Evolutionary conservation across 257 asterid species (phyloP).

Genomic region (Fraxinus quadrangulata): DNA sequence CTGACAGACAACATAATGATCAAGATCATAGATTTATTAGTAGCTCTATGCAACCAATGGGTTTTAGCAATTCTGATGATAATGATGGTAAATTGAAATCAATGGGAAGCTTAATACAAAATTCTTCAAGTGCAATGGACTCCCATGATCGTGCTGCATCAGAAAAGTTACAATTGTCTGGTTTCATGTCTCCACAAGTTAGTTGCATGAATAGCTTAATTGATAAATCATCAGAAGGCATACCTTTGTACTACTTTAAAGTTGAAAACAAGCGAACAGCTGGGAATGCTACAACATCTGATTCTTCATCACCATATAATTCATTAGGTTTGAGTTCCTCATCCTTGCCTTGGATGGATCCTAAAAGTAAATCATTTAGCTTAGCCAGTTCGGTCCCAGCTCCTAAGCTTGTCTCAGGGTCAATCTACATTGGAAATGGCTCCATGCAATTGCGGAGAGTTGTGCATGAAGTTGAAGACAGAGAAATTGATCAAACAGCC

Average conservation of each 20-base stretch:
- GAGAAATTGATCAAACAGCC: constrained; percentile 73
- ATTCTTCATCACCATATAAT: constrained; percentile 59
- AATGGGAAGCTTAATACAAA: constrained; percentile 52
- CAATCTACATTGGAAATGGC: constrained; percentile 74
- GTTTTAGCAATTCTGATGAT: constrained; percentile 44
- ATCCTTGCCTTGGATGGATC: constrained; percentile 94
- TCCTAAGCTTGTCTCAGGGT: constrained; percentile 78
- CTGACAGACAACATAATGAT: constrained; percentile 57
- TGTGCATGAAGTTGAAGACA: constrained; percentile 95
- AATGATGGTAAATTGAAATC: constrained; percentile 54
- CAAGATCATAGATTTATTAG: constrained; percentile 41
- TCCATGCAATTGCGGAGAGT: constrained; percentile 82
- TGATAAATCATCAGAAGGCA: constrained; percentile 89
- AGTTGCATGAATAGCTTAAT: constrained; percentile 87
- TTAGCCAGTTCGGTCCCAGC: constrained; percentile 76
- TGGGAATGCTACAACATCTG: constrained; percentile 55
- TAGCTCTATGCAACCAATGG: constrained; percentile 39
- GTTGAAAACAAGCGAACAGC: constrained; percentile 62
- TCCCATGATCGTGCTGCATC: constrained; percentile 60
- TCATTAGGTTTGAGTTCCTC: constrained; percentile 83
- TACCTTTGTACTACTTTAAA: constrained; percentile 88
- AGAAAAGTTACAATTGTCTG: constrained; percentile 88
- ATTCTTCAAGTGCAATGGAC: constrained; percentile 48
- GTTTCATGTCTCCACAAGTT: constrained; percentile 92
- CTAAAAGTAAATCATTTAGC: constrained; percentile 75